phyloP scores from a whole-genome alignment of 352 stramenopile genomes.

The Globisporangium irregulare region DNA sequence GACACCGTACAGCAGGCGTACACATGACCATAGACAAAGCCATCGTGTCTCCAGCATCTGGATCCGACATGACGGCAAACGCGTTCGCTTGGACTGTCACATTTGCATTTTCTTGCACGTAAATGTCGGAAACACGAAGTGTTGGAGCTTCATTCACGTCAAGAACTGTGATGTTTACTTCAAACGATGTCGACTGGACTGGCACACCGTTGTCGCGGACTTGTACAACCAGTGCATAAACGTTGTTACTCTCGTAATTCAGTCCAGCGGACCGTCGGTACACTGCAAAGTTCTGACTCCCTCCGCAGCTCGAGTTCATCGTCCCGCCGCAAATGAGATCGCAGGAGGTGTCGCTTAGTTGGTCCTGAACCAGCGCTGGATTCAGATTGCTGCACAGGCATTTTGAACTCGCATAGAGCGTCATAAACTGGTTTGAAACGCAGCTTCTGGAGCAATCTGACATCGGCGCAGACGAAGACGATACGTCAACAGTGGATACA shows the following conservation, averaged over 20 bases:
- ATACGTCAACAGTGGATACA: neutral
- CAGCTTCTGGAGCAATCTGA: constrained; percentile 19
- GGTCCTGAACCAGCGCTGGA: constrained; percentile 6
- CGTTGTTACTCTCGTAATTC: constrained; percentile 21
- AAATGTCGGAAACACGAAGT: constrained; percentile 3
- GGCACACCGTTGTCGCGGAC: constrained; percentile 11
- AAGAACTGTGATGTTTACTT: constrained; percentile 3
- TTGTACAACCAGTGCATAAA: neutral
- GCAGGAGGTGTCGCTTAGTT: constrained; percentile 7
- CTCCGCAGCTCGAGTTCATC: constrained; percentile 23
- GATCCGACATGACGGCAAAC: constrained; percentile 4
- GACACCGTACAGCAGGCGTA: neutral
- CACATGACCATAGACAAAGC: constrained; percentile 9
- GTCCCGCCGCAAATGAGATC: constrained; percentile 16
- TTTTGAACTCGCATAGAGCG: constrained; percentile 14
- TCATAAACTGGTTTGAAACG: constrained; percentile 24
- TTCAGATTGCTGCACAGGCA: constrained; percentile 26
- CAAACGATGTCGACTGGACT: constrained; percentile 1
- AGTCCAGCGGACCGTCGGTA: constrained; percentile 24
- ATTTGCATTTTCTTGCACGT: constrained; percentile 9
- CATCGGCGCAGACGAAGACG: neutral
- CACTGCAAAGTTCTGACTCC: constrained; percentile 18
- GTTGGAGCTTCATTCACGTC: constrained; percentile 13
- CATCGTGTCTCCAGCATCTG: neutral
- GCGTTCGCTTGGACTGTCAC: neutral